Percentiles rank a stretch among this genome's conserved stretches.
phyloP scores from a whole-genome alignment of 202 grass and related monocot species.

The Brachypodium distachyon region DNA sequence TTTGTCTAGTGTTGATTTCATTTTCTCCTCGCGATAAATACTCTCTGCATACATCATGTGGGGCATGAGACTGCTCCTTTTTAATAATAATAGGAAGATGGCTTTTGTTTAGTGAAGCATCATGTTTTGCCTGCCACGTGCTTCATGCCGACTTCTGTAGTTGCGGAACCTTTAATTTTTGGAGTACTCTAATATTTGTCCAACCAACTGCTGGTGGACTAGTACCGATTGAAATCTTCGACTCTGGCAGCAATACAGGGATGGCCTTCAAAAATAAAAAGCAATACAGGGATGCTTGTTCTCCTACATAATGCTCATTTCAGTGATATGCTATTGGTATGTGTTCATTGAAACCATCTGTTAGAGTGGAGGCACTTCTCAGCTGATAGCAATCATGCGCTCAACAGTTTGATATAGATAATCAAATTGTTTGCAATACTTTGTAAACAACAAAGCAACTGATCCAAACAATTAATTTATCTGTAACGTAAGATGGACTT shows the following conservation, averaged over 20 bases:
- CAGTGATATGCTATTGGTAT: background rate
- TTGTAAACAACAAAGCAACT: background rate
- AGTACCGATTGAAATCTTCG: background rate
- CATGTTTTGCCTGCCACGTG: background rate
- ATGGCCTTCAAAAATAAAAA: no score
- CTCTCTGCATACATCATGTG: background rate
- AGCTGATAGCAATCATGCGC: background rate
- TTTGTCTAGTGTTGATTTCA: background rate
- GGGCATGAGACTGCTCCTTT: no score
- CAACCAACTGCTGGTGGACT: background rate
- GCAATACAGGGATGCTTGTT: conserved; percentile 4
- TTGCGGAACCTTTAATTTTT: background rate
- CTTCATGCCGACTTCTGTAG: background rate
- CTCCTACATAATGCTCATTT: background rate
- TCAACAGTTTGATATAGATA: background rate
- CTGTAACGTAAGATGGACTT: background rate
- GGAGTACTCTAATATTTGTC: conserved; percentile 1
- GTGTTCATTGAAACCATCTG: background rate
- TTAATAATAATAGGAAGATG: no score
- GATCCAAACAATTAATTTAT: background rate
- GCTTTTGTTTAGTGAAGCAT: no score
- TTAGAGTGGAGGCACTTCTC: background rate
- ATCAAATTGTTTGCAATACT: background rate
- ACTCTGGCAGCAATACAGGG: background rate
- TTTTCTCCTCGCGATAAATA: background rate